phyloP scores from a whole-genome alignment of 2,329 filamentous ascomycete species.

The Emmonsiellopsis sp. region DNA sequence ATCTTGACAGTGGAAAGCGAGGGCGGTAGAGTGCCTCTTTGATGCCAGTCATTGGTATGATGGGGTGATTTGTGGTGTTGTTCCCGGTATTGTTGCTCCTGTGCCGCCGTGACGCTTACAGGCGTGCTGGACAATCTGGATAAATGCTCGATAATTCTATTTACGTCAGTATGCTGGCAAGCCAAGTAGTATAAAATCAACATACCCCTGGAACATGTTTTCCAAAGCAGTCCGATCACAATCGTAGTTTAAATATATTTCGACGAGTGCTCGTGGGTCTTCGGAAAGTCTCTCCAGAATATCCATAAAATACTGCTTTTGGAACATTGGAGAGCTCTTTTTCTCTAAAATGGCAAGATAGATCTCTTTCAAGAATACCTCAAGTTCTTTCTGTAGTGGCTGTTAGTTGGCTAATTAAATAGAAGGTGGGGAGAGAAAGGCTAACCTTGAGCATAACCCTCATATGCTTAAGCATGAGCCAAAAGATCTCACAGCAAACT shows the following conservation, averaged over 20 bases:
- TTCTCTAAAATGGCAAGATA: conserved; percentile 88
- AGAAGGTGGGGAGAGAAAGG: conserved; percentile 6
- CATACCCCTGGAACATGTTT: conserved; percentile 78
- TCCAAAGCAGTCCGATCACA: conserved; percentile 87
- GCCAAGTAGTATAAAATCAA: not conserved
- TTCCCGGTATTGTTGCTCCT: conserved; percentile 84
- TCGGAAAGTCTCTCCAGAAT: conserved; percentile 74
- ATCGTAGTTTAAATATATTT: conserved; percentile 96
- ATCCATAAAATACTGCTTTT: conserved; percentile 85
- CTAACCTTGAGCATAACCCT: conserved; percentile 81
- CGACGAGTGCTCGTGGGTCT: conserved; percentile 81
- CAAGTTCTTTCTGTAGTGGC: conserved; percentile 69
- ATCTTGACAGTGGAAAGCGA: conserved; percentile 75
- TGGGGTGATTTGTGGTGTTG: conserved; percentile 53
- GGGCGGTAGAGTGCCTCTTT: conserved; percentile 74
- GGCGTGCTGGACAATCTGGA: conserved; percentile 76
- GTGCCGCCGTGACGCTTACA: conserved; percentile 61
- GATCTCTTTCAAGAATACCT: conserved; percentile 96
- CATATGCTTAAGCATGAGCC: conserved; percentile 92
- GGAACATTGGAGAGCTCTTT: conserved; percentile 72
- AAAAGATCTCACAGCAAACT: conserved; percentile 94
- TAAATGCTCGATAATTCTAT: conserved; percentile 78
- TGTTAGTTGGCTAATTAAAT: conserved; percentile 11
- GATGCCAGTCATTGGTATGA: conserved; percentile 68
- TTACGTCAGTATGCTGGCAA: conserved; percentile 4